These are phyloP conservation scores for Cyclotella sp. DNA, from an alignment of 108 stramenopile genomes.

Conservation along the genomic window DNA sequence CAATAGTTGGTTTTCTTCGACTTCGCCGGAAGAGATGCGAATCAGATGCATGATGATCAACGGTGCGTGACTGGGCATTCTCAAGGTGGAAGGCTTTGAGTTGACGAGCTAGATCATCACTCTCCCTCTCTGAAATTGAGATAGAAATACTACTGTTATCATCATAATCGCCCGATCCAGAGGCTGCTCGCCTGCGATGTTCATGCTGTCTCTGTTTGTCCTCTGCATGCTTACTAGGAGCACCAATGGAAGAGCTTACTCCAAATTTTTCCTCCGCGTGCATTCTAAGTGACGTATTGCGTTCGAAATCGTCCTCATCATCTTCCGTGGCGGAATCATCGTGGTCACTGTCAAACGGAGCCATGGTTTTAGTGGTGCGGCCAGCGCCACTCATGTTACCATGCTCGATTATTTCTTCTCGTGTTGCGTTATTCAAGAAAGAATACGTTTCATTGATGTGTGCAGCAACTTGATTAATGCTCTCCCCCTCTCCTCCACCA, in stretches of 20 bases:
- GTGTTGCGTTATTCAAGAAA: slow-evolving; percentile 22
- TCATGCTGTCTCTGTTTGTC: slow-evolving; percentile 21
- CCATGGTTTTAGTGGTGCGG: background rate
- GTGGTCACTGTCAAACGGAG: slow-evolving; percentile 12
- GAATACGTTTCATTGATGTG: slow-evolving; percentile 28
- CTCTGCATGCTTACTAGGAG: slow-evolving; percentile 22
- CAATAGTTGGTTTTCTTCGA: slow-evolving; percentile 15
- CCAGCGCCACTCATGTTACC: background rate
- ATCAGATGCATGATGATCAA: slow-evolving; percentile 20
- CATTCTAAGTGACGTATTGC: slow-evolving; percentile 45
- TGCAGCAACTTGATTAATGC: slow-evolving; percentile 7
- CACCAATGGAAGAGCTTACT: background rate
- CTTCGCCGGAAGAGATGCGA: background rate
- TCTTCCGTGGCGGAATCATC: slow-evolving; percentile 16
- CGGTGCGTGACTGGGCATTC: background rate
- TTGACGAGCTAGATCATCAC: background rate
- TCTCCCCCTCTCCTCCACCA: slow-evolving; percentile 6
- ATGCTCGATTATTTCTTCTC: slow-evolving; percentile 13
- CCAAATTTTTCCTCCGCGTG: slow-evolving; percentile 45
- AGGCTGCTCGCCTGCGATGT: background rate
- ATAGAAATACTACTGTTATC: slow-evolving; percentile 4
- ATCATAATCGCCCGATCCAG: slow-evolving; percentile 1
- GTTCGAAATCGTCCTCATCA: slow-evolving; percentile 49
- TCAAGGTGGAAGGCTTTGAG: background rate
- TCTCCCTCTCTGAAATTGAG: slow-evolving; percentile 9